phyloP scores from a whole-genome alignment of 2,329 filamentous ascomycete species.

The Arthrinium phaeospermum region DNA sequence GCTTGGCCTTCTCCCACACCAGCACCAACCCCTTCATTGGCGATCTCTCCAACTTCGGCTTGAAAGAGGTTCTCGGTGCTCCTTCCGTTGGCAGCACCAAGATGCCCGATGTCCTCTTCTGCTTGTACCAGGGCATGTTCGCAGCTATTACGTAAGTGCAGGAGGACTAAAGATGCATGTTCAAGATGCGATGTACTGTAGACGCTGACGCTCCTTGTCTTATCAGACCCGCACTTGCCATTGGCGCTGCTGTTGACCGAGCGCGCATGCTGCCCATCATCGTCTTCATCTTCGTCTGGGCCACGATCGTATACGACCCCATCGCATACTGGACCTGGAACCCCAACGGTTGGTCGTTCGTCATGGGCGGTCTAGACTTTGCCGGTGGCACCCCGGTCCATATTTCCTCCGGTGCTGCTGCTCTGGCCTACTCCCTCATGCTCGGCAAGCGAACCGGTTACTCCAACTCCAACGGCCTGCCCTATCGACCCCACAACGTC shows the following conservation, averaged over 20 bases:
- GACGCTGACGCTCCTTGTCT: background rate
- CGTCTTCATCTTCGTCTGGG: conserved; percentile 74
- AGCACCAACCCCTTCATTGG: conserved; percentile 77
- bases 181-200: background rate
- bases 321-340: conserved; percentile 84
- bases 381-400: conserved; percentile 78
- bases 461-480: conserved; percentile 63
- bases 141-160: conserved; percentile 79
- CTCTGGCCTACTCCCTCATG: conserved; percentile 75
- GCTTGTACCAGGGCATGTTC: conserved; percentile 89
- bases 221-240: conserved; percentile 59
- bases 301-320: conserved; percentile 74
- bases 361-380: conserved; percentile 74
- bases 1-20: conserved; percentile 80
- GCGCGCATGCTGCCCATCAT: conserved; percentile 66
- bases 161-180: background rate
- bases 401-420: conserved; percentile 73
- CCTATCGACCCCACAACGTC: conserved; percentile 75
- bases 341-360: conserved; percentile 72
- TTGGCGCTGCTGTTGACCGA: conserved; percentile 66
- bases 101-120: conserved; percentile 84
- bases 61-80: conserved; percentile 76
- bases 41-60: conserved; percentile 79
- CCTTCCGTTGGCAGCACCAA: conserved; percentile 75
- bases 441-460: conserved; percentile 72